These are phyloP conservation scores for barley (Hordeum vulgare) DNA, from an alignment of 176 grass and related monocot genomes.

Conservation along the genomic window DNA sequence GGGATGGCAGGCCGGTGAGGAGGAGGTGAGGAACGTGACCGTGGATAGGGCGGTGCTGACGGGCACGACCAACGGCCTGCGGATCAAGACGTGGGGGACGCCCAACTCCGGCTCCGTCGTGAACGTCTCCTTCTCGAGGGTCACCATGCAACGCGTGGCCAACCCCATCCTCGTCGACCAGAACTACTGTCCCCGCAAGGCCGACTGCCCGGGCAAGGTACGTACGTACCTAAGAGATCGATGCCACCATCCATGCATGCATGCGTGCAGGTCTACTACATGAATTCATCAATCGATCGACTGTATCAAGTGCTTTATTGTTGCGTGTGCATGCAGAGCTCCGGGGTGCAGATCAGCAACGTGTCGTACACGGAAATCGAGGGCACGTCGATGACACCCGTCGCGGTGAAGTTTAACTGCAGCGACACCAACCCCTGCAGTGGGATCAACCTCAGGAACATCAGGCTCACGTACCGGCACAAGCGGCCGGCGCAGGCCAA, in stretches of 20 bases:
- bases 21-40: conserved; percentile 42
- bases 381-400: conserved; percentile 41
- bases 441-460: conserved; percentile 28
- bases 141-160: conserved; percentile 35
- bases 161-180: conserved; percentile 64
- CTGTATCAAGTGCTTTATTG: neutral
- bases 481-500: conserved; percentile 17
- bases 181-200: conserved; percentile 55
- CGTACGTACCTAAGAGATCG: too few species aligned
- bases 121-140: conserved; percentile 16
- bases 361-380: conserved; percentile 30
- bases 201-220: conserved; percentile 45
- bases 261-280: too few species aligned
- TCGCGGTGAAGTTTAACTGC: conserved; percentile 59
- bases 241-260: too few species aligned
- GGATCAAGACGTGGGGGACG: conserved; percentile 69
- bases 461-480: conserved; percentile 37
- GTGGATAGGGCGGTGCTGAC: conserved; percentile 28
- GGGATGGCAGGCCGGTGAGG: conserved; percentile 18
- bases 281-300: too few species aligned
- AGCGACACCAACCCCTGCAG: conserved; percentile 50
- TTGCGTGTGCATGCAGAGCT: conserved; percentile 32
- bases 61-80: conserved; percentile 49
- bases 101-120: conserved; percentile 33
- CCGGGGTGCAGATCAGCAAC: conserved; percentile 50